A percentile compares a stretch with the other conserved stretches of the same genome.
These are phyloP conservation scores for Cytospora chrysosperma DNA, from an alignment of 2,329 filamentous ascomycete genomes.

Conservation along the genomic window DNA sequence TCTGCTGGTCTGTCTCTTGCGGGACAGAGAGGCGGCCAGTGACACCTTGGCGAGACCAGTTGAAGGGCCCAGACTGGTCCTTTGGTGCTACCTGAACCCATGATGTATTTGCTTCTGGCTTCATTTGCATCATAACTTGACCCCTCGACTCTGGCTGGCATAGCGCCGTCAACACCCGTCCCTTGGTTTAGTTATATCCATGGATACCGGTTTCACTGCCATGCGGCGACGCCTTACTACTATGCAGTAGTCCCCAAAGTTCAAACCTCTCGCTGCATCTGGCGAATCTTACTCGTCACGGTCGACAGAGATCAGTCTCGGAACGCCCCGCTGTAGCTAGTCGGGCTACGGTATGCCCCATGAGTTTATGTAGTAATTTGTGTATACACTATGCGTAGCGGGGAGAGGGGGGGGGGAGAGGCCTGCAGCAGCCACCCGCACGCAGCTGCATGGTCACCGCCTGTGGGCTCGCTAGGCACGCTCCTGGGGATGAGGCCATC, in stretches of 20 bases:
- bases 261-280: background rate
- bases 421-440: background rate
- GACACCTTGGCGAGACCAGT: slow-evolving; percentile 5
- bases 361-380: background rate
- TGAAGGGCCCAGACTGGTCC: slow-evolving; percentile 15
- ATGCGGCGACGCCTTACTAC: background rate
- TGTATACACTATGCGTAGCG: background rate
- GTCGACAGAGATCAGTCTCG: background rate
- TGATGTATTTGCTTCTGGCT: slow-evolving; percentile 19
- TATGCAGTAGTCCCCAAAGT: background rate
- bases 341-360: slow-evolving; percentile 1
- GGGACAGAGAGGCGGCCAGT: slow-evolving; percentile 12
- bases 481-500: slow-evolving; percentile 18
- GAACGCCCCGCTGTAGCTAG: background rate
- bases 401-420: no score
- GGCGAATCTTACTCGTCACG: background rate
- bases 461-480: background rate
- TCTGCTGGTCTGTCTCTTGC: background rate
- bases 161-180: no score
- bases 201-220: no score
- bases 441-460: background rate
- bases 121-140: slow-evolving; percentile 20
- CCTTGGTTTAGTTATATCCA: no score
- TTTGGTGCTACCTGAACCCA: slow-evolving; percentile 13
- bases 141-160: background rate